Conservation (phyloP, 768 basidiomycete species). For the Clavaria fumosa region DNA sequence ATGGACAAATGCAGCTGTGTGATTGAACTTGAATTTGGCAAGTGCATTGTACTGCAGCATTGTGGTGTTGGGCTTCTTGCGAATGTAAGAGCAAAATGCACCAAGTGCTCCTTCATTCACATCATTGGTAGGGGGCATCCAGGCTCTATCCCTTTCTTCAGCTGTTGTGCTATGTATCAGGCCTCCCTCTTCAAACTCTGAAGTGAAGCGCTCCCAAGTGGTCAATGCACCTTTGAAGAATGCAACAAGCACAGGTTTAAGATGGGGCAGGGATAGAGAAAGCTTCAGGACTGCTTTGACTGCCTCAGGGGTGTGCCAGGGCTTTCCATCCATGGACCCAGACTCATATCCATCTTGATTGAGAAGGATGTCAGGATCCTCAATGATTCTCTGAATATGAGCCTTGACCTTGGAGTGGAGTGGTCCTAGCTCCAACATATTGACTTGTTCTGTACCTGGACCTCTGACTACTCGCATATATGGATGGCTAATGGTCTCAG, state of each 20-base stretch:
- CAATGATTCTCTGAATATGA: conserved; percentile 10
- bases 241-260: conserved; percentile 11
- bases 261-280: conserved; percentile 8
- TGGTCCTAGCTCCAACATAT: conserved; percentile 15
- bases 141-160: conserved; percentile 8
- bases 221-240: conserved; percentile 15
- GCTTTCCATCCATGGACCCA: conserved; percentile 14
- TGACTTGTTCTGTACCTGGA: conserved; percentile 5
- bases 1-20: no score
- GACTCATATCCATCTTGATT: conserved; percentile 5
- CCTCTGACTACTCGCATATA: conserved; percentile 15
- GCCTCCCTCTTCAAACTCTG: conserved; percentile 12
- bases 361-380: conserved; percentile 13
- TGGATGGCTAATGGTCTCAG: conserved; percentile 12
- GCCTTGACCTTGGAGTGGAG: conserved; percentile 13
- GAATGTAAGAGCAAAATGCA: no score
- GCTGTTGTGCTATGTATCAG: conserved; percentile 5
- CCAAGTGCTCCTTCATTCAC: conserved; percentile 16
- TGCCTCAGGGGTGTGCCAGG: conserved; percentile 11
- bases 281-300: conserved; percentile 10
- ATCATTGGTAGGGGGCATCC: no score
- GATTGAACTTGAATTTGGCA: no score
- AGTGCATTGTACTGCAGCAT: no score
- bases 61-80: no score
- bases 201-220: conserved; percentile 13